Evolutionary conservation across 2,329 filamentous ascomycete genomes (phyloP), one percentile per base, ranked within the genome.

Genomic region (Colletotrichum karsti): DNA sequence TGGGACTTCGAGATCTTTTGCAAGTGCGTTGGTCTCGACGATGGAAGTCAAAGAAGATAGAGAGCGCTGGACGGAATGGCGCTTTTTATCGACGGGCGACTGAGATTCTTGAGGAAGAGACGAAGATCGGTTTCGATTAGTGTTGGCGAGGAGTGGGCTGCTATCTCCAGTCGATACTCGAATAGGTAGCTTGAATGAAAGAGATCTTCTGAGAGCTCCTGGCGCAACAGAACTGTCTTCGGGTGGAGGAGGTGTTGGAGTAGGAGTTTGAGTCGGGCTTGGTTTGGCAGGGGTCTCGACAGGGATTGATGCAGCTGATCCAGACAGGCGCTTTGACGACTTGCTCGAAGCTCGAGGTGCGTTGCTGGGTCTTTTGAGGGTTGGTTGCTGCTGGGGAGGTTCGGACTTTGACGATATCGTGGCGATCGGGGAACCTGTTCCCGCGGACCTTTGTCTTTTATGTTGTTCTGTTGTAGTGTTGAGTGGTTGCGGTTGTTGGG

Each of bases 101-200:
- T 63, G 39, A 6, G 60, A 28, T 18, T 63, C 42, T 41, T 63
- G 63, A 3, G 64, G 59, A 20, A 67, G 64, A 26, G 64, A 67
- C 15, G 46, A 44, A 13, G 64, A 51, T 20, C 64, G 41, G 10
- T 51, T 51, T 22, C 64, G 64, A 41, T 57, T 63, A 13, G 33
- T 10, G 57, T 39, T 41, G 33, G 28, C 33, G n/a, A 51, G 28
- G 10, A 51, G 53, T 15, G 56, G 41, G 12, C 39, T 60, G 41
- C 41, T 60, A 30, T 60, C 56, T 20, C 63, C 64, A 7, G 64
- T 67, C 20, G 59, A 55, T 18, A 67, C 59, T 37, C 64, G 44
- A 22, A 67, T 57, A 22, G 64, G 64, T 22, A 67, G 35, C 22
- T 67, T 67, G 64, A 67, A 63, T 13, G 64, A 67, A n/a, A 67